Percentiles rank a stretch among this genome's conserved stretches.
phyloP scores from a whole-genome alignment of 2,329 filamentous ascomycete species.

The Diplocarpon rosae region DNA sequence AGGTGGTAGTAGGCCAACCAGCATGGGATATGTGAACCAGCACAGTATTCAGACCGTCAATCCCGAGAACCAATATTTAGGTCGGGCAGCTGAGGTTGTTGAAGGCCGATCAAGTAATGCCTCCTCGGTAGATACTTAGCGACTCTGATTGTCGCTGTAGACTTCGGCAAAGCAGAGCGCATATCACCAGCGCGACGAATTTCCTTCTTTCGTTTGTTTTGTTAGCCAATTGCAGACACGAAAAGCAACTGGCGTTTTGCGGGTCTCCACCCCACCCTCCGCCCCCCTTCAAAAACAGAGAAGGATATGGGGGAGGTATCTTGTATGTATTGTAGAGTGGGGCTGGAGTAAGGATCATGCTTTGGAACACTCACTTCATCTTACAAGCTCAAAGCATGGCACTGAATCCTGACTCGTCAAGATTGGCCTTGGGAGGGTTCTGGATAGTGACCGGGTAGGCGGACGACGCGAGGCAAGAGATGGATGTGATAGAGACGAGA shows the following conservation, averaged over 20 bases:
- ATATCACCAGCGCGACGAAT: conserved; percentile 1
- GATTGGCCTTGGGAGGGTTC: no score
- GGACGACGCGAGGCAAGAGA: no score
- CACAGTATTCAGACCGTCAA: conserved; percentile 46
- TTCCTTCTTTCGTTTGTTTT: conserved; percentile 2
- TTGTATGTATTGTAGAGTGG: conserved; percentile 7
- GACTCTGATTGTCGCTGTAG: conserved; percentile 4
- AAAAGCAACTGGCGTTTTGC: conserved; percentile 4
- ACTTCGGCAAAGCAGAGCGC: not conserved
- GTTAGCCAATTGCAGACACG: not conserved
- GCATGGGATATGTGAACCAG: conserved; percentile 45
- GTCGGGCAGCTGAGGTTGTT: conserved; percentile 46
- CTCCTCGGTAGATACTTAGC: conserved; percentile 16
- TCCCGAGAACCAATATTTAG: conserved; percentile 38
- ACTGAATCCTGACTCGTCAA: not conserved
- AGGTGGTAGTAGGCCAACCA: conserved; percentile 42
- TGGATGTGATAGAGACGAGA: no score
- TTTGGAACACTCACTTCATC: no score
- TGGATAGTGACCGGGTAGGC: no score
- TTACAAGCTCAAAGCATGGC: not conserved
- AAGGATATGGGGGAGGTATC: not conserved
- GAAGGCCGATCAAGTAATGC: conserved; percentile 27
- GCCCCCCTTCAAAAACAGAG: not conserved
- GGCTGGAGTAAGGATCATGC: conserved; percentile 2
- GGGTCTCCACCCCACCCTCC: not conserved